Evolutionary conservation across 805 yeast species (phyloP).

Genomic region (Schizosaccharomyces cryophilus): DNA sequence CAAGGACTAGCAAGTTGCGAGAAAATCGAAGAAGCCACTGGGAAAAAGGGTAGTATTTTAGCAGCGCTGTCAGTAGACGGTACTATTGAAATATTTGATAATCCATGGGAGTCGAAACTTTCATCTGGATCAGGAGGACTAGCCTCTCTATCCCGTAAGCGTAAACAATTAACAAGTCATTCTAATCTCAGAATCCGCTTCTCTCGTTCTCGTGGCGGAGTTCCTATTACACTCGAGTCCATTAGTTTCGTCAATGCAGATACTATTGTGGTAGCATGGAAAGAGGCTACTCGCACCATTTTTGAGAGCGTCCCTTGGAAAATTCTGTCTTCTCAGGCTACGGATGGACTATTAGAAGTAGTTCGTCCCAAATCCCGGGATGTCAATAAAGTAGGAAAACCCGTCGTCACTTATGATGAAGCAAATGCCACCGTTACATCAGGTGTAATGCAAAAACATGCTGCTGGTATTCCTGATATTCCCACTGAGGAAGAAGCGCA

Average conservation of each 20-base stretch:
- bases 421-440: background rate
- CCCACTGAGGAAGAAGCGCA: constrained; percentile 6
- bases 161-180: background rate
- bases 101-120: background rate
- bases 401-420: background rate
- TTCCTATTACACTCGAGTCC: background rate
- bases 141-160: background rate
- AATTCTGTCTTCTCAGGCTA: background rate
- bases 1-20: background rate
- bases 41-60: background rate
- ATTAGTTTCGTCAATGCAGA: background rate
- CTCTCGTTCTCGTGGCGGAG: background rate
- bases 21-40: background rate
- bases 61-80: background rate
- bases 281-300: background rate
- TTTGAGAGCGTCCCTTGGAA: background rate
- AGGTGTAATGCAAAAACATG: constrained; percentile 8
- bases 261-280: background rate
- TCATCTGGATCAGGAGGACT: background rate
- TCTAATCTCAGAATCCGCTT: background rate
- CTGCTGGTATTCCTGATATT: constrained; percentile 10
- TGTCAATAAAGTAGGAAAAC: background rate
- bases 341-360: background rate
- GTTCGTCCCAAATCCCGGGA: background rate
- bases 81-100: background rate